Conservation (phyloP, 371 early-diverging fungal genomes). For the Blakeslea trispora region DNA sequence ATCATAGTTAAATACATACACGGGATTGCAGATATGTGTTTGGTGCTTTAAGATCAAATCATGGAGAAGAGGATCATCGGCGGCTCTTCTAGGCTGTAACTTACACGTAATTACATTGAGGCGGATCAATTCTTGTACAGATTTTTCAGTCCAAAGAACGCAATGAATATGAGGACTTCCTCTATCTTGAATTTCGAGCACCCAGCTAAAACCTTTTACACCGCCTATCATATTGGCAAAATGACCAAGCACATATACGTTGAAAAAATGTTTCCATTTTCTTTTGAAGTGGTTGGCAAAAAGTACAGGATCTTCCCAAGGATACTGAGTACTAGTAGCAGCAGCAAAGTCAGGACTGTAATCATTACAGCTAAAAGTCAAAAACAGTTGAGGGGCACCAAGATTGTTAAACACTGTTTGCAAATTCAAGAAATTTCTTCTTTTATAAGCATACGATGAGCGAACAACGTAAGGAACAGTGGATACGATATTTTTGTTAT, state of each 20-base stretch:
- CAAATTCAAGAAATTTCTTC: conserved; percentile 4
- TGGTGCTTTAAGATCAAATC: neutral
- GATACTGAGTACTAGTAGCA: neutral
- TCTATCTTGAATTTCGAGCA: conserved; percentile 6
- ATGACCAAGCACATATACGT: neutral
- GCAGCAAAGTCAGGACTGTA: neutral
- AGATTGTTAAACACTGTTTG: neutral
- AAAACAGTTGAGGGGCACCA: conserved; percentile 12
- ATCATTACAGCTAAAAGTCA: conserved; percentile 12
- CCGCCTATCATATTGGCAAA: conserved; percentile 8
- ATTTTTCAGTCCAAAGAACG: conserved; percentile 6
- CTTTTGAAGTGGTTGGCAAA: conserved; percentile 7
- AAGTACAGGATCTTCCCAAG: conserved; percentile 12
- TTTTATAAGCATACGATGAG: conserved; percentile 5
- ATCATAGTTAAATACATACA: neutral
- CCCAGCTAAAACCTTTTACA: conserved; percentile 1
- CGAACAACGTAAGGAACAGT: neutral
- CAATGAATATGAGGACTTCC: conserved; percentile 8
- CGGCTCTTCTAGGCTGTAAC: neutral
- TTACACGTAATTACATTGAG: neutral
- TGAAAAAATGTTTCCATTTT: conserved; percentile 12
- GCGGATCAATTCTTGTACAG: neutral
- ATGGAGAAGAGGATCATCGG: neutral
- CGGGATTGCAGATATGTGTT: neutral
- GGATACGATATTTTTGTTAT: neutral